These are phyloP conservation scores for Moesziomyces parantarcticus DNA, from an alignment of 1,284 basidiomycete genomes.

Conservation along the genomic window DNA sequence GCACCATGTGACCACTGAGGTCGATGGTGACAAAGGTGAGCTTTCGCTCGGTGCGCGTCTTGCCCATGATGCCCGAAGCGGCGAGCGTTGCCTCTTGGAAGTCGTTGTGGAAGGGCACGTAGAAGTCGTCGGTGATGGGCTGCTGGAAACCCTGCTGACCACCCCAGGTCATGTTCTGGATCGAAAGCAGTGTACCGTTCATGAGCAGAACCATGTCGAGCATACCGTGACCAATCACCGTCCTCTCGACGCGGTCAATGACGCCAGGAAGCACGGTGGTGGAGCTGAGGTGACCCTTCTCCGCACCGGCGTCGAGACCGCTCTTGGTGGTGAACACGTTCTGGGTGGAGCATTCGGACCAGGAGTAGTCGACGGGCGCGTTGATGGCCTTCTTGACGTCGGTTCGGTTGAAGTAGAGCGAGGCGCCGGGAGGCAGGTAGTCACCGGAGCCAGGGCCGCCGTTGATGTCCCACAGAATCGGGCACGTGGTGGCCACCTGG, in stretches of 20 bases:
- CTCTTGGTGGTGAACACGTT: constrained; percentile 44
- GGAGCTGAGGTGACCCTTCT: constrained; percentile 18
- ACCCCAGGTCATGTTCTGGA: constrained; percentile 66
- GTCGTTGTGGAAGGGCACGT: constrained; percentile 34
- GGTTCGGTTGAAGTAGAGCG: constrained; percentile 42
- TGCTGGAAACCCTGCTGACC: constrained; percentile 61
- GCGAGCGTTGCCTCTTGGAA: constrained; percentile 21
- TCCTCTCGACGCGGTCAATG: constrained; percentile 54
- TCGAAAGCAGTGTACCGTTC: constrained; percentile 54
- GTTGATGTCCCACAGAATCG: constrained; percentile 35
- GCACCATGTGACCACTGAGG: constrained; percentile 57
- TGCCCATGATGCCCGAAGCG: constrained; percentile 33
- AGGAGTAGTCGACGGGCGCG: constrained; percentile 37
- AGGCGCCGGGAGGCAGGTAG: constrained; percentile 25
- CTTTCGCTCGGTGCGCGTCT: constrained; percentile 53
- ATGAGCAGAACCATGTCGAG: constrained; percentile 57
- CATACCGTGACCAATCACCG: constrained; percentile 58
- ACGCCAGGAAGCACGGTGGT: constrained; percentile 47
- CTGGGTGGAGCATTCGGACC: constrained; percentile 46
- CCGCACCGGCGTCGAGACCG: constrained; percentile 24
- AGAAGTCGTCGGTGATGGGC: constrained; percentile 41
- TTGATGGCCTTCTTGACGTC: constrained; percentile 61
- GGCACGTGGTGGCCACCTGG: constrained; percentile 39
- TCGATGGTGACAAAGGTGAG: constrained; percentile 56
- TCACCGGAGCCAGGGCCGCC: constrained; percentile 21